Evolutionary conservation across 1,284 basidiomycete species (phyloP).

Genomic region (Malassezia globosa): DNA sequence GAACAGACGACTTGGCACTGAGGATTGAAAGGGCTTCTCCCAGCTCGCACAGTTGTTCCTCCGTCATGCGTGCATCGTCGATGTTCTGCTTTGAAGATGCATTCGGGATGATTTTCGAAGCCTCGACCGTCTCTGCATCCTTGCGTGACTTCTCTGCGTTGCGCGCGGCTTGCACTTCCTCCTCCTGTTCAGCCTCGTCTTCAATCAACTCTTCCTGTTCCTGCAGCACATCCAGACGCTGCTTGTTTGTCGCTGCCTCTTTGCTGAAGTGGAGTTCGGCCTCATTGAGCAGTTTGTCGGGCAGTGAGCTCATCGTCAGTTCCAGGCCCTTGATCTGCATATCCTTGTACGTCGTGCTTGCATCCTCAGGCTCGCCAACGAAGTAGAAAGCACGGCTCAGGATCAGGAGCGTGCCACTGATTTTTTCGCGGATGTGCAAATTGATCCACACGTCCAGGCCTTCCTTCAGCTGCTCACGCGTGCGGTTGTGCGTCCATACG

Average conservation of each 20-base stretch:
- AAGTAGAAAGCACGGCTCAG: constrained; percentile 90
- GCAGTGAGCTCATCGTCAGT: constrained; percentile 78
- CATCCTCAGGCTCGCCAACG: constrained; percentile 27
- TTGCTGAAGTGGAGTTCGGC: constrained; percentile 89
- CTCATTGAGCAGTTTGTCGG: constrained; percentile 91
- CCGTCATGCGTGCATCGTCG: constrained; percentile 80
- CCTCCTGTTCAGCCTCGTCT: constrained; percentile 92
- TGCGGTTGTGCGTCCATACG: constrained; percentile 69
- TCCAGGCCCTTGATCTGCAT: constrained; percentile 67
- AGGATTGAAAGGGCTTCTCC: constrained; percentile 81
- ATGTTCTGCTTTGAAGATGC: constrained; percentile 46
- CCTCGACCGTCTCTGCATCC: constrained; percentile 50
- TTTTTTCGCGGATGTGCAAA: constrained; percentile 68
- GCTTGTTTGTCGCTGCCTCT: constrained; percentile 88
- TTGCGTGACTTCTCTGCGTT: constrained; percentile 69
- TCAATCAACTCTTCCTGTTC: constrained; percentile 99
- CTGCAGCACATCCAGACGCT: constrained; percentile 91
- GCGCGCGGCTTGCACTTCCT: constrained; percentile 80
- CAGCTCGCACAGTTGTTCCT: constrained; percentile 87
- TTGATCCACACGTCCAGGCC: constrained; percentile 89
- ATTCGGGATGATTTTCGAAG: constrained; percentile 29
- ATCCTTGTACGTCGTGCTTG: constrained; percentile 21
- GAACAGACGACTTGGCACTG: constrained; percentile 87
- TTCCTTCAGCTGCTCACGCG: constrained; percentile 57
- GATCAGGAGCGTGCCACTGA: constrained; percentile 85